Evolutionary conservation across 345 rosid genomes (phyloP).

Genomic region (Aquilaria yunnanensis): DNA sequence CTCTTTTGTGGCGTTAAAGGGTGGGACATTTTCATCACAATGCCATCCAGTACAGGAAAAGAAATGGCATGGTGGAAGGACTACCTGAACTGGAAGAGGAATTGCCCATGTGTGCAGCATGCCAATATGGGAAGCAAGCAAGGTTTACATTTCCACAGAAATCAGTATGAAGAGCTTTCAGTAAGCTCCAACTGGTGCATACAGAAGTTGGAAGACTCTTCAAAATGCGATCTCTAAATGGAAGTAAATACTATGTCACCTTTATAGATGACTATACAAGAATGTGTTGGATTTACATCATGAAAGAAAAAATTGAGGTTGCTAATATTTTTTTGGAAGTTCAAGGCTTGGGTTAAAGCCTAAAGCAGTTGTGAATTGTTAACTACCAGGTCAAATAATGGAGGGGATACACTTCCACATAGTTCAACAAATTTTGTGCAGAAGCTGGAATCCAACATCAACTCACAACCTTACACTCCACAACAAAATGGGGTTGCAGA

Average conservation of each 20-base stretch:
- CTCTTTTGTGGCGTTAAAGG: background rate
- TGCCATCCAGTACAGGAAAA: background rate
- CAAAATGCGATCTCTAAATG: background rate
- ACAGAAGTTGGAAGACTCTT: background rate
- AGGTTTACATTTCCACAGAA: background rate
- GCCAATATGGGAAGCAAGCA: background rate
- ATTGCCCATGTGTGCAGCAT: background rate
- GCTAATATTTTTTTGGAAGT: background rate
- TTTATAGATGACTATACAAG: background rate
- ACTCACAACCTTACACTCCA: background rate
- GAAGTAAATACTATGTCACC: background rate
- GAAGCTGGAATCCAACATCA: background rate
- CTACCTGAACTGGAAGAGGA: background rate
- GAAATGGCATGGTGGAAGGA: background rate
- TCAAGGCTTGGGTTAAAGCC: background rate
- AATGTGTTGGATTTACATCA: background rate
- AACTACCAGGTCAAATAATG: background rate
- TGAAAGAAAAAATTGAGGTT: background rate
- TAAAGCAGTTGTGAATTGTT: background rate
- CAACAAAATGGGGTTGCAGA: slow-evolving; percentile 1
- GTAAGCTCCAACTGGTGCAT: background rate
- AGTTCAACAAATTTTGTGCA: background rate
- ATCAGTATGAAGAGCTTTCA: too few relatives aligned
- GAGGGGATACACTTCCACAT: background rate
- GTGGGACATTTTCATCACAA: background rate